Conservation (phyloP, 768 basidiomycete species). For the Tylopilus sp. region DNA sequence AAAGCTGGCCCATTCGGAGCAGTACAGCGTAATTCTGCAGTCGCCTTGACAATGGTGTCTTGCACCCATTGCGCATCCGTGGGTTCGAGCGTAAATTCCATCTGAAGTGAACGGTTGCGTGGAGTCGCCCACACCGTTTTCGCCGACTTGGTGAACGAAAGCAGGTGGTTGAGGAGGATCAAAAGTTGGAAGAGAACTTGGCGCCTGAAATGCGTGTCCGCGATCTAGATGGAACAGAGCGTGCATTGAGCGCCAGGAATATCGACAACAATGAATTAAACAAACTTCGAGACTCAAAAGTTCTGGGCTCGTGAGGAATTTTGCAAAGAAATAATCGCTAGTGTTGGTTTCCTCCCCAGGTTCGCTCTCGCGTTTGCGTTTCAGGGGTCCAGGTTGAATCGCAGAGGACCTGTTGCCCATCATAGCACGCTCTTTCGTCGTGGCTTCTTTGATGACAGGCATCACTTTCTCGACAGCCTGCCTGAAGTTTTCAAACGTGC, state of each 20-base stretch:
- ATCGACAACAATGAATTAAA: constrained; percentile 7
- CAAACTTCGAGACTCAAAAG: constrained; percentile 83
- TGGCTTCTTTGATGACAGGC: constrained; percentile 80
- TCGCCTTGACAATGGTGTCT: constrained; percentile 56
- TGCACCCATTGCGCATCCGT: constrained; percentile 73
- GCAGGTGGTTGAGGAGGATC: constrained; percentile 72
- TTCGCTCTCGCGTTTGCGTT: constrained; percentile 65
- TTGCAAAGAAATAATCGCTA: constrained; percentile 88
- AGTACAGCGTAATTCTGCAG: constrained; percentile 62
- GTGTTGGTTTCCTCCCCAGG: constrained; percentile 47
- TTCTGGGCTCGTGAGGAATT: constrained; percentile 86
- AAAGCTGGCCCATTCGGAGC: constrained; percentile 76
- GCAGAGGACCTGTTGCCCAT: constrained; percentile 66
- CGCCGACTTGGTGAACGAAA: constrained; percentile 65
- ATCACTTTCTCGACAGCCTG: constrained; percentile 69
- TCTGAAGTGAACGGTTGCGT: constrained; percentile 76
- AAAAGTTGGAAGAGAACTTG: constrained; percentile 86
- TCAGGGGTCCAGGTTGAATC: constrained; percentile 39
- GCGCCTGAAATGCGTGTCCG: constrained; percentile 89
- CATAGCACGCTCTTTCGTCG: constrained; percentile 83
- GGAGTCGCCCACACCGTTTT: constrained; percentile 59
- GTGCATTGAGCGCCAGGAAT: constrained; percentile 5
- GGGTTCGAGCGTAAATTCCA: constrained; percentile 74
- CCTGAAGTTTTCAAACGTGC: constrained; percentile 62
- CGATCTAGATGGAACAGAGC: constrained; percentile 50